phyloP scores from a whole-genome alignment of 441 rosid genomes.

The Flueggea neowawraea region DNA sequence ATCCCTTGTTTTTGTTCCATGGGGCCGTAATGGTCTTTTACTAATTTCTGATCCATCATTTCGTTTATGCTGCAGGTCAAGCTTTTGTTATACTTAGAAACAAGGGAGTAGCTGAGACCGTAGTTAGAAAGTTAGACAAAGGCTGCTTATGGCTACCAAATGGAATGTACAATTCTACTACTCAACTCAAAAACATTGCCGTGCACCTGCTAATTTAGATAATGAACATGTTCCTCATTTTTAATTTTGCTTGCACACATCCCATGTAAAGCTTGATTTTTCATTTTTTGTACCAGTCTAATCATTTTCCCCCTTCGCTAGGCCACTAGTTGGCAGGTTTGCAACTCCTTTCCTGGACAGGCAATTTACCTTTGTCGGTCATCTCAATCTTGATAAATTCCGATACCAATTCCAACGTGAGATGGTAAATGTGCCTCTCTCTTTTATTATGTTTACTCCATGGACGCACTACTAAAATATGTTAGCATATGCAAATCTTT shows the following conservation, averaged over 20 bases:
- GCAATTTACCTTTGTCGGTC: constrained; percentile 57
- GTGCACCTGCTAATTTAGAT: neutral
- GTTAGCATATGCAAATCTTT: too few species aligned
- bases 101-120: constrained; percentile 58
- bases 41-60: neutral
- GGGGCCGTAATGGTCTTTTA: too few species aligned
- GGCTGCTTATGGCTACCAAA: constrained; percentile 72
- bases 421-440: constrained; percentile 35
- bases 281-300: neutral
- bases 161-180: constrained; percentile 53
- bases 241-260: neutral
- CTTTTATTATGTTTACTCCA: constrained; percentile 4
- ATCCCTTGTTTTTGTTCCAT: too few species aligned
- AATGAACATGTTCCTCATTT: too few species aligned
- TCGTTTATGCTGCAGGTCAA: constrained; percentile 48
- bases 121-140: constrained; percentile 42
- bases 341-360: constrained; percentile 47
- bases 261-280: neutral
- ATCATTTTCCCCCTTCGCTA: constrained; percentile 18
- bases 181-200: neutral
- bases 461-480: neutral
- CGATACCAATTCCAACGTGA: constrained; percentile 51
- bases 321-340: constrained; percentile 73
- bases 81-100: constrained; percentile 68
- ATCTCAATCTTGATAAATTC: constrained; percentile 45